Conservation (phyloP, 2,329 filamentous ascomycete species). For the Trichoderma koningii region DNA sequence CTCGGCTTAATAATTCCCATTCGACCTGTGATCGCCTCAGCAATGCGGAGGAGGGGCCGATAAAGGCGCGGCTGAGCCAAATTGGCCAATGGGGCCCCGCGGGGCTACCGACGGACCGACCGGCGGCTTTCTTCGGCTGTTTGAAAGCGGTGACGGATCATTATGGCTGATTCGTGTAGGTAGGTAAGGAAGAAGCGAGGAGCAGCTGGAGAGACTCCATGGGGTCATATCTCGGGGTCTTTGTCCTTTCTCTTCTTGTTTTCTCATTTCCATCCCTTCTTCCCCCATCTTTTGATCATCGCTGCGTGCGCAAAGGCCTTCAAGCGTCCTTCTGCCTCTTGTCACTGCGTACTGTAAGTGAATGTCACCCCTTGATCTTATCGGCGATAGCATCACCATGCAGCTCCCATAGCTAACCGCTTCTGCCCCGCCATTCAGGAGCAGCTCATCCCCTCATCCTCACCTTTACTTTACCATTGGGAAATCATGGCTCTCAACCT, state of each 20-base stretch:
- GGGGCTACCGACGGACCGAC: constrained; percentile 32
- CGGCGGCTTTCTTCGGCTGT: constrained; percentile 43
- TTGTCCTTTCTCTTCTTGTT: not conserved
- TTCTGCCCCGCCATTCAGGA: constrained; percentile 28
- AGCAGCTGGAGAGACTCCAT: not conserved
- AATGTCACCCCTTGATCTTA: not conserved
- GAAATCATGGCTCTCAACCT: constrained; percentile 64
- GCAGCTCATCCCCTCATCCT: constrained; percentile 9
- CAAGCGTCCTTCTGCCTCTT: not conserved
- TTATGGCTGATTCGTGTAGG: not conserved
- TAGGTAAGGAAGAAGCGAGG: not conserved
- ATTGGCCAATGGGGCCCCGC: constrained; percentile 38
- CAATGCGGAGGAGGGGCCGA: constrained; percentile 9
- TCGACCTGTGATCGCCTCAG: too few species aligned
- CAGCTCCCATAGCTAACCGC: constrained; percentile 10
- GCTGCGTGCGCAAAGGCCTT: not conserved
- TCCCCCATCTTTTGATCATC: not conserved
- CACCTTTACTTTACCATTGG: constrained; percentile 2
- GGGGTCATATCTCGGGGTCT: not conserved
- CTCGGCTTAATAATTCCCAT: constrained; percentile 2
- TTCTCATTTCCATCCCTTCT: not conserved
- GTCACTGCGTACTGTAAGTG: not conserved
- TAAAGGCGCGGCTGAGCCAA: constrained; percentile 26
- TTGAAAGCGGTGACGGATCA: constrained; percentile 20
- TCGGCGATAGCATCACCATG: not conserved